Evolutionary conservation across 164 flowering plant species (phyloP), one percentile per base, ranked within the genome.

Genomic region (Macadamia integrifolia): DNA sequence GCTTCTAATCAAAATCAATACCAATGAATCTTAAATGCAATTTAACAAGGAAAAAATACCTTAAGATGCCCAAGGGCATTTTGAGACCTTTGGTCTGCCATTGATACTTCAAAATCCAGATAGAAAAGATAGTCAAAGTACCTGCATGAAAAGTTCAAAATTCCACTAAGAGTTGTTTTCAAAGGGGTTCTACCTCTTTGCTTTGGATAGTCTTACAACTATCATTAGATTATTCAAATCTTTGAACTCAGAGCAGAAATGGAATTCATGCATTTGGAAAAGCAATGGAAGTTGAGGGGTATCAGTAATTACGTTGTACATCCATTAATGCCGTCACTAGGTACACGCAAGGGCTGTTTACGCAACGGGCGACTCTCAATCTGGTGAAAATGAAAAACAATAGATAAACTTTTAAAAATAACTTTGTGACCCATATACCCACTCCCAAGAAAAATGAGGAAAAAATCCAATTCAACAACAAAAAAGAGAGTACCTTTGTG

Each of bases 91-190:
- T 74, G 79, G 11, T 87, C 90, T n/a, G 96, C 97, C 92, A 88
- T 91, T 61, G 98, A 93, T 70, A 96, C 97, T 73, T 93, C 97
- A 79, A 93, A 91, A 77, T 93, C 98, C 68, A 91, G 86, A 71
- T 93, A 91, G 79, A 93, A 93, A 66, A 91, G 84, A 75, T 91
- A 93, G 73, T 88, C 92, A 64, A 93, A 93, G 78, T 83, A 83
- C 80, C 97, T 93, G 82, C 10, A 61, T 15, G 50, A 46, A 8
- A 46, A 46, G 9, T 8, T 8, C 50, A 46, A 46, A 46, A 46
- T 8, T 46, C 13, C 1, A 8, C 7, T 11, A 46, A 46, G 50
- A 46, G 9, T 11, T 46, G 9, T 11, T 13, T 64, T 63, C 17
- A 30, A 29, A 43, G 10, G 32, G 5, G 40, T 35, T 35, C 40